Evolutionary conservation across 139 green algal species (phyloP).

Genomic region (Dunaliella sp.): DNA sequence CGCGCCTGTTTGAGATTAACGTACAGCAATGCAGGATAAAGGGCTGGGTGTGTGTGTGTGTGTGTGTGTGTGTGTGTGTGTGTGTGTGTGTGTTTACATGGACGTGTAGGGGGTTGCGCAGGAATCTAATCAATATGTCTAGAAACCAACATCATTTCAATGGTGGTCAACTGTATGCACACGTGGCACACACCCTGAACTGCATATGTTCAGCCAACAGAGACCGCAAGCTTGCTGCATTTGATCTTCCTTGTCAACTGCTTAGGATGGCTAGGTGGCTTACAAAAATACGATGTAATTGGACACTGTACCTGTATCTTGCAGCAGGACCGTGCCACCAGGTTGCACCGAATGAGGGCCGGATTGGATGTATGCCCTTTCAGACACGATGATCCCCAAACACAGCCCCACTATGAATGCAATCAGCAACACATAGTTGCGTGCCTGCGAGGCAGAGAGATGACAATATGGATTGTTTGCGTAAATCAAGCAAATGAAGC

Average conservation of each 20-base stretch:
- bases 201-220: no score
- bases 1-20: neutral
- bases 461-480: neutral
- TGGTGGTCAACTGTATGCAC: no score
- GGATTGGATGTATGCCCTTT: constrained; percentile 57
- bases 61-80: constrained; percentile 11
- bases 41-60: neutral
- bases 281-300: neutral
- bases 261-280: neutral
- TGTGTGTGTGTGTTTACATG: neutral
- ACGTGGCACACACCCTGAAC: no score
- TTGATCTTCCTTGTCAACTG: neutral
- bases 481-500: neutral
- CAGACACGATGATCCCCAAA: constrained; percentile 59
- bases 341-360: neutral
- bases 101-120: constrained; percentile 26
- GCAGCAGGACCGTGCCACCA: neutral
- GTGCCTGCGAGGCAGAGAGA: constrained; percentile 6
- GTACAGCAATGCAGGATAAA: neutral
- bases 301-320: neutral
- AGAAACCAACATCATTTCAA: no score
- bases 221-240: no score
- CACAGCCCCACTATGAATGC: constrained; percentile 64
- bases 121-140: no score
- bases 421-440: constrained; percentile 35